phyloP scores from a whole-genome alignment of 768 basidiomycete genomes.

The Pleurotus eryngii region DNA sequence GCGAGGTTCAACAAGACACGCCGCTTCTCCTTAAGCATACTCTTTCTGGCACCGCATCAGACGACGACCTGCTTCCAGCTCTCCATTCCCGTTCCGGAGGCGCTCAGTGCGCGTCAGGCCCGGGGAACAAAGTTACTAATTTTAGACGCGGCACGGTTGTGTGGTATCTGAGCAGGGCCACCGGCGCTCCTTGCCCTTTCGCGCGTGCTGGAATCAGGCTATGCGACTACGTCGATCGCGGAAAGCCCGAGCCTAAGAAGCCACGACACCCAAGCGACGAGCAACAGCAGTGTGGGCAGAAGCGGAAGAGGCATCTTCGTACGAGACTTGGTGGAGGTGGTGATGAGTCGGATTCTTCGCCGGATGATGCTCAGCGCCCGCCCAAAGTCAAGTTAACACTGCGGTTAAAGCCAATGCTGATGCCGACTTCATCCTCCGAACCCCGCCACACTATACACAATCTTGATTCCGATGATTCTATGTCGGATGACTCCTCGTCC shows the following conservation, averaged over 20 bases:
- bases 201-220: conserved; percentile 68
- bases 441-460: conserved; percentile 29
- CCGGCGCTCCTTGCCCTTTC: conserved; percentile 76
- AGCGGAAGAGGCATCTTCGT: conserved; percentile 42
- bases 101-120: conserved; percentile 42
- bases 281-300: conserved; percentile 33
- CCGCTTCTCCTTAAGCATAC: conserved; percentile 71
- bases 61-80: conserved; percentile 73
- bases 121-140: conserved; percentile 55
- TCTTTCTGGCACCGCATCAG: conserved; percentile 66
- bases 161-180: conserved; percentile 76
- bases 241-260: conserved; percentile 33
- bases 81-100: conserved; percentile 70
- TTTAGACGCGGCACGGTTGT: conserved; percentile 78
- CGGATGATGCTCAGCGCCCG: conserved; percentile 40
- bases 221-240: conserved; percentile 60
- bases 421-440: conserved; percentile 25
- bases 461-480: conserved; percentile 33
- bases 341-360: conserved; percentile 31
- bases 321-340: conserved; percentile 15
- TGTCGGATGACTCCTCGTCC: conserved; percentile 38
- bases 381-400: conserved; percentile 72
- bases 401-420: conserved; percentile 49
- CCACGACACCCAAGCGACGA: conserved; percentile 21
- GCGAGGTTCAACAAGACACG: conserved; percentile 66